A percentile compares a stretch with the other conserved stretches of the same genome.
These are phyloP conservation scores for Coniochaeta pulveracea DNA, from an alignment of 2,329 filamentous ascomycete genomes.

Conservation along the genomic window DNA sequence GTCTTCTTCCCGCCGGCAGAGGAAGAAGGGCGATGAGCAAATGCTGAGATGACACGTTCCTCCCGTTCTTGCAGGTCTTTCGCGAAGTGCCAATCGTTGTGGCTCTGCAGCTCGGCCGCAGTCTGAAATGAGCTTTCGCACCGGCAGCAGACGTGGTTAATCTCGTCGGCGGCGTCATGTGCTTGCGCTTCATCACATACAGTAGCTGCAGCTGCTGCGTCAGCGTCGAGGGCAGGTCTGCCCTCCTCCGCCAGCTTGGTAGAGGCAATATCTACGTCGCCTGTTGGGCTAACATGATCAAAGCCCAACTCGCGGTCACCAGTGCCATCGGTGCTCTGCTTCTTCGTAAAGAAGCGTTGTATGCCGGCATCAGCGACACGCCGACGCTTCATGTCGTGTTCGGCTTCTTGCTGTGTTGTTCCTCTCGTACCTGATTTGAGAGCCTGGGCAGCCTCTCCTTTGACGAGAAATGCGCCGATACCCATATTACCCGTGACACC, in stretches of 20 bases:
- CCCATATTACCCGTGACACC: slow-evolving; percentile 73
- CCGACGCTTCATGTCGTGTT: slow-evolving; percentile 27
- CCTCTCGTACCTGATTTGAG: slow-evolving; percentile 27
- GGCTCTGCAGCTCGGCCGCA: slow-evolving; percentile 54
- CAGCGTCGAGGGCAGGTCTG: slow-evolving; percentile 5
- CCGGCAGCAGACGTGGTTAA: slow-evolving; percentile 42
- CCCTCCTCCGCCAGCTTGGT: slow-evolving; percentile 8
- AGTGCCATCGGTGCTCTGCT: slow-evolving; percentile 5
- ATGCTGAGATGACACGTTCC: slow-evolving; percentile 39
- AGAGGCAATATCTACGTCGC: slow-evolving; percentile 14
- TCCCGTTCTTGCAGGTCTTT: slow-evolving; percentile 65
- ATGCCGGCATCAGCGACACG: slow-evolving; percentile 39
- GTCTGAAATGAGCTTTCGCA: slow-evolving; percentile 53
- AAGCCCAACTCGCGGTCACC: slow-evolving; percentile 14
- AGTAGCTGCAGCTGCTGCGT: not conserved
- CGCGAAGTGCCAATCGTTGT: slow-evolving; percentile 91
- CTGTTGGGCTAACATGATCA: slow-evolving; percentile 15
- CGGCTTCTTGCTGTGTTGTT: slow-evolving; percentile 10
- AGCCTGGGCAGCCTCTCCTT: slow-evolving; percentile 53
- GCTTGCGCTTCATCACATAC: slow-evolving; percentile 7
- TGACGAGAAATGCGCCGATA: slow-evolving; percentile 77
- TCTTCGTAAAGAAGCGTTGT: slow-evolving; percentile 42
- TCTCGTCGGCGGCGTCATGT: slow-evolving; percentile 19
- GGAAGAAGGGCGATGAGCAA: slow-evolving; percentile 23
- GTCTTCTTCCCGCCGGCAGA: slow-evolving; percentile 17